Percentiles rank a stretch among this genome's conserved stretches.
Evolutionary conservation across 768 basidiomycete genomes (phyloP).

Genomic region (Trametes meyenii): DNA sequence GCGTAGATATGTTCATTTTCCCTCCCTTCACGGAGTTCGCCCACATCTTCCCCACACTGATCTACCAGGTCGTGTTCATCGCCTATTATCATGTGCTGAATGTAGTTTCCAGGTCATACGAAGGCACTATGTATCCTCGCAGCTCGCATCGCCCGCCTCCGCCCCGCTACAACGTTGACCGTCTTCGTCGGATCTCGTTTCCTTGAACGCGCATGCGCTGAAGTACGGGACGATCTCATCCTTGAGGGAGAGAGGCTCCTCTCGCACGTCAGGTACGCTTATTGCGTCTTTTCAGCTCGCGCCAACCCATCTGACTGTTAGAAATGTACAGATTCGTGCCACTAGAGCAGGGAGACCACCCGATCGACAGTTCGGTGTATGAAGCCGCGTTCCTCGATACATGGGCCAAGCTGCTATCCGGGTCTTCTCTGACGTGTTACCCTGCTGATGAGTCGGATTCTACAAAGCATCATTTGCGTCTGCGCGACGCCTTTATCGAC

Average conservation of each 20-base stretch:
- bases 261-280: neutral
- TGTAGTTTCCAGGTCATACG: slow-evolving; percentile 8
- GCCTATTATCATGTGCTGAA: too few relatives aligned
- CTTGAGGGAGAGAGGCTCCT: neutral
- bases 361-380: neutral
- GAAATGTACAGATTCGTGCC: neutral
- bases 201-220: slow-evolving; percentile 6
- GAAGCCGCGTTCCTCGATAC: neutral
- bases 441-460: neutral
- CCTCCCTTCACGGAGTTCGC: too few relatives aligned
- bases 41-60: too few relatives aligned
- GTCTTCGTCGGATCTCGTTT: slow-evolving; percentile 11
- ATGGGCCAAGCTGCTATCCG: neutral
- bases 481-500: neutral
- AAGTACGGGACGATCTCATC: slow-evolving; percentile 2
- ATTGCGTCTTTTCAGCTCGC: too few relatives aligned
- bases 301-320: too few relatives aligned
- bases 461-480: neutral
- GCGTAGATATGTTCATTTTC: neutral
- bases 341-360: neutral
- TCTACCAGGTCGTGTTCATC: too few relatives aligned
- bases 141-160: slow-evolving; percentile 8
- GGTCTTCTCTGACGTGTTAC: neutral
- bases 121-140: slow-evolving; percentile 14
- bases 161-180: slow-evolving; percentile 10